Base-by-base conservation (phyloP, 306 rosid species). In the Cyamopsis tetragonoloba region DNA sequence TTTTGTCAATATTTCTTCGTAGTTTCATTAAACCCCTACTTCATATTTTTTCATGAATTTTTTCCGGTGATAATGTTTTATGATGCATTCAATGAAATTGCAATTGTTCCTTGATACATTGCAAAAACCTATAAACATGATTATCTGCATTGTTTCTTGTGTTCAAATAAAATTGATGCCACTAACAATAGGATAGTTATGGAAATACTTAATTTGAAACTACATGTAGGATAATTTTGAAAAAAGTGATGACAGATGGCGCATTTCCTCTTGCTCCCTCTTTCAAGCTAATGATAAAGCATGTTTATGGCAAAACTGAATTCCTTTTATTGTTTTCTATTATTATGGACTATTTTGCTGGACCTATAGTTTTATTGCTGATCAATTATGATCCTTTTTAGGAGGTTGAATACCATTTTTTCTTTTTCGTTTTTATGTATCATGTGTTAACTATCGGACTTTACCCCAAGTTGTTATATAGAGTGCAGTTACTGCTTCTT, bases 401-500 rank as follows among this genome's bases (percentile, higher is more conserved):
- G n/a, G n/a, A n/a, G n/a, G n/a, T n/a, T n/a, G n/a, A n/a, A n/a
- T n/a, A n/a, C n/a, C n/a, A n/a, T n/a, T n/a, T n/a, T n/a, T n/a
- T n/a, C n/a, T n/a, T n/a, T n/a, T n/a, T n/a, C n/a, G n/a, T n/a
- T n/a, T n/a, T n/a, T n/a, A n/a, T n/a, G n/a, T n/a, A n/a, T n/a
- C n/a, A 81, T 93, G 96, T 80, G 96, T 93, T 24, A 93, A 93
- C 80, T 93, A 93, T 84, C 72, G 89, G 84, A 93, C 98, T 13
- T 93, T 97, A 14, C 98, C 98, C 30, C 96, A 93, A 71, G 98
- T 93, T 81, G 97, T 93, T 50, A 89, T 93, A 86, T 93, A 97
- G 98, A 93, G 98, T 75, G 98, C 98, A 27, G 98, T 93, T 62
- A 93, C 96, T 1, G 98, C 98, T 66, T 93, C 98, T 54, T 93